Base-by-base conservation (phyloP, 2,329 filamentous ascomycete species). In the Claviceps sorghi region DNA sequence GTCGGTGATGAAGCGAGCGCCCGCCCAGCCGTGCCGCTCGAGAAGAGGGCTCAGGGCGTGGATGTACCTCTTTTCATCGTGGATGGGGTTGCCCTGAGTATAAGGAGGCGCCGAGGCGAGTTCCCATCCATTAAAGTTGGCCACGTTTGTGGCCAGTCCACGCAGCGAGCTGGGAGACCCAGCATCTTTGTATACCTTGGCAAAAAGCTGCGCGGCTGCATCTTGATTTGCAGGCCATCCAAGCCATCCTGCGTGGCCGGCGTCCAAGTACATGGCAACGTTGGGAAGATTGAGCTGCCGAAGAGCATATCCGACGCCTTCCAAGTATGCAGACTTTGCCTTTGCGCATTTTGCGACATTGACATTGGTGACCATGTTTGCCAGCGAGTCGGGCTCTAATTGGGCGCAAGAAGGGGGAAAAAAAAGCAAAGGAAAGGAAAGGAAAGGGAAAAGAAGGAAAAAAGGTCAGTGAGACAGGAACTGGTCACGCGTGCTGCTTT, bases 21-120 rank as follows among this genome's bases (percentile, higher is more conserved):
- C 61, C 2, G 61, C 22, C 66, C 69, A 76, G 54, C 73, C 73
- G 30, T 62, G 57, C 0, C 69, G 61, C 2, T 72, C 69, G 34
- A 87, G 77, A 26, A 82, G 76, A 6, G 78, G 74, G 8, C 80
- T 80, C 60, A 93, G 80, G 52, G 83, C 84, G 48, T 72, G 62
- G 40, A 77, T 69, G 66, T 81, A 89, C 63, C 74, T 75, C 54
- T 62, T 73, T 60, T 72, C 71, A 58, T 80, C 78, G 58, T 75
- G 78, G 59, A 72, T 68, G 54, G 64, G 59, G 65, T 77, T 74
- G 59, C 68, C 65, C 56, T 53, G 62, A 3, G 74, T 75, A 64
- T 75, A 78, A 3, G 67, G 62, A 4, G 74, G 73, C 26, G 73
- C 61, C 1, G 63, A 60, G 54, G 59, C 57, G 32, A 73, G 59